Evolutionary conservation across 352 stramenopile species (phyloP), one percentile per base, ranked within the genome.

Genomic region (Blastocystis sp.): DNA sequence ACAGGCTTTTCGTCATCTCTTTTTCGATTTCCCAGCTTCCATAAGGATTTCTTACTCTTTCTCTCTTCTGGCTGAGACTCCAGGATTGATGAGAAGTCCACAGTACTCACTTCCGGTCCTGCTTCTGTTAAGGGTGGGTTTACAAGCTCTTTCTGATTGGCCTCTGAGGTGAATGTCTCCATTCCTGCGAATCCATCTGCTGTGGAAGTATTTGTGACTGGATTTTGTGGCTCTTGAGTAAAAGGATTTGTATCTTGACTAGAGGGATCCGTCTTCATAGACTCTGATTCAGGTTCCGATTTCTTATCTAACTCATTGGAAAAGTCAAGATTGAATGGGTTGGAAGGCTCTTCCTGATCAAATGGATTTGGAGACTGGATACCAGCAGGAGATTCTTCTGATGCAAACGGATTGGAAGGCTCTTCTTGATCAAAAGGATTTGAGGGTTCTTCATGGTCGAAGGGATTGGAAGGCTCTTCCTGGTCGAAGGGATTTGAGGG

Each of bases 381-480:
- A 22, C 30, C 3, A 22, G 13, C 15, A 22, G 30, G n/a, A 33
- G 58, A 19, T 7, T 19, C 58, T 37, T n/a, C n/a, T n/a, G n/a
- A n/a, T n/a, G n/a, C n/a, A n/a, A n/a, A n/a, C n/a, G n/a, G n/a
- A n/a, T n/a, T n/a, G n/a, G n/a, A n/a, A n/a, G n/a, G n/a, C n/a
- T 48, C n/a, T n/a, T 78, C 33, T 22, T 84, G 0, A 33, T 81
- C 70, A 37, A 81, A 81, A 33, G 73, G 73, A 24, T 84, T 84
- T 30, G 15, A n/a, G n/a, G 73, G 53, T n/a, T 22, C 33, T 19
- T 62, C 69, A n/a, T 24, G 6, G 15, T 40, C 73, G 9, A 68
- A 84, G n/a, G 73, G 73, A 22, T 84, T 81, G 3, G 33, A 17
- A 69, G 70, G 70, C 22, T 54, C 51, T 54, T 54, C 42, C 42